Evolutionary conservation across 345 rosid species (phyloP).

Genomic region (Mercurialis annua): DNA sequence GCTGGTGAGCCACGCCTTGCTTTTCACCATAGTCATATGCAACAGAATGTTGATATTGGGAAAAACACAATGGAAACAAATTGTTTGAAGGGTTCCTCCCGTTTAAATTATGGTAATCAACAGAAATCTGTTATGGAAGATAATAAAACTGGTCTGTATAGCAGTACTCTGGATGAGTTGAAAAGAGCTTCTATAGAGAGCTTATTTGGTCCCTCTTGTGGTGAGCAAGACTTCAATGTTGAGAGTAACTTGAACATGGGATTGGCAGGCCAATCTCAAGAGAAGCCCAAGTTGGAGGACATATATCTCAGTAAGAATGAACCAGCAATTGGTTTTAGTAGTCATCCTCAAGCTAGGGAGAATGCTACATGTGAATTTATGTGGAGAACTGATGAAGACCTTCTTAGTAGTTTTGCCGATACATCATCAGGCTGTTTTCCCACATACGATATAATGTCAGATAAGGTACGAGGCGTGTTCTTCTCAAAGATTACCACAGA

Average conservation of each 20-base stretch:
- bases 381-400: constrained; percentile 40
- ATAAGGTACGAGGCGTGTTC: constrained; percentile 36
- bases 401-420: constrained; percentile 30
- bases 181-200: constrained; percentile 27
- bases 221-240: constrained; percentile 15
- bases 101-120: constrained; percentile 8
- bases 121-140: constrained; percentile 13
- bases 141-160: constrained; percentile 11
- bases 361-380: constrained; percentile 29
- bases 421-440: constrained; percentile 35
- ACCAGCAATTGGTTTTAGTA: constrained; percentile 21
- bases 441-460: constrained; percentile 27
- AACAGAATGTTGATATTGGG: constrained; percentile 19
- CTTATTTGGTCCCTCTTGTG: constrained; percentile 18
- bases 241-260: constrained; percentile 23
- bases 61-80: constrained; percentile 20
- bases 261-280: constrained; percentile 21
- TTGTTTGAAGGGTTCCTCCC: constrained; percentile 15
- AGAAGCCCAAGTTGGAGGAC: constrained; percentile 18
- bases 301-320: constrained; percentile 29
- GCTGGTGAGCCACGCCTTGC: constrained; percentile 1
- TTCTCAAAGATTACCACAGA: neutral
- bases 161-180: constrained; percentile 26
- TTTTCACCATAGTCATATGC: constrained; percentile 18
- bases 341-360: constrained; percentile 23